phyloP scores from a whole-genome alignment of 306 rosid genomes.

The Mucuna pruriens region DNA sequence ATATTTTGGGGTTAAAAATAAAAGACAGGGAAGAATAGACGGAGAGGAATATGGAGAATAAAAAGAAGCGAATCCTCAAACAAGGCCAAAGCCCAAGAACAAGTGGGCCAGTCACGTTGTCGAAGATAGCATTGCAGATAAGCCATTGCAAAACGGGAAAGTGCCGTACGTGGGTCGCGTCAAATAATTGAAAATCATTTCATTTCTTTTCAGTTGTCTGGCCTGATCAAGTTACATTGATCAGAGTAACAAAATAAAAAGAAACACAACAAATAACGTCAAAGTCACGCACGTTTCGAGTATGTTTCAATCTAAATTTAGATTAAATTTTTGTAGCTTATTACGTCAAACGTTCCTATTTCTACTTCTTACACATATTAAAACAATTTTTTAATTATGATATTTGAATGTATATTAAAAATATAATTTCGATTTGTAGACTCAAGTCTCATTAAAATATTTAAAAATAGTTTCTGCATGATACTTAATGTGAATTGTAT shows the following conservation, averaged over 20 bases:
- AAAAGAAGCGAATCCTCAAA: neutral
- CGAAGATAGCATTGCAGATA: neutral
- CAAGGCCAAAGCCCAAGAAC: constrained; percentile 11
- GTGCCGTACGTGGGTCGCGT: constrained; percentile 26
- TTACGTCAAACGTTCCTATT: no score
- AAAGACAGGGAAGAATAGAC: neutral
- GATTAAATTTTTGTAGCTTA: no score
- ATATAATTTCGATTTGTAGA: no score
- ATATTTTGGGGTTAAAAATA: neutral
- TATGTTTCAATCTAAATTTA: no score
- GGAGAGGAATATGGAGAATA: neutral
- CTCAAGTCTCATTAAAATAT: no score
- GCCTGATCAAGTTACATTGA: neutral
- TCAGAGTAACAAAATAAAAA: neutral
- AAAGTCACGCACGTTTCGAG: no score
- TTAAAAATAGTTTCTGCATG: no score
- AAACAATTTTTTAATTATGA: no score
- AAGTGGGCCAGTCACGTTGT: constrained; percentile 1
- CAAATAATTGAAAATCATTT: constrained; percentile 27
- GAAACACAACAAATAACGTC: neutral
- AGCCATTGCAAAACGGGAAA: neutral
- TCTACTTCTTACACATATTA: no score
- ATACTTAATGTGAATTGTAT: no score
- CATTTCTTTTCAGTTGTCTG: neutral
- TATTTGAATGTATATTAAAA: no score